phyloP scores from a whole-genome alignment of 805 yeast genomes.

The Candida arabinofermentans region DNA sequence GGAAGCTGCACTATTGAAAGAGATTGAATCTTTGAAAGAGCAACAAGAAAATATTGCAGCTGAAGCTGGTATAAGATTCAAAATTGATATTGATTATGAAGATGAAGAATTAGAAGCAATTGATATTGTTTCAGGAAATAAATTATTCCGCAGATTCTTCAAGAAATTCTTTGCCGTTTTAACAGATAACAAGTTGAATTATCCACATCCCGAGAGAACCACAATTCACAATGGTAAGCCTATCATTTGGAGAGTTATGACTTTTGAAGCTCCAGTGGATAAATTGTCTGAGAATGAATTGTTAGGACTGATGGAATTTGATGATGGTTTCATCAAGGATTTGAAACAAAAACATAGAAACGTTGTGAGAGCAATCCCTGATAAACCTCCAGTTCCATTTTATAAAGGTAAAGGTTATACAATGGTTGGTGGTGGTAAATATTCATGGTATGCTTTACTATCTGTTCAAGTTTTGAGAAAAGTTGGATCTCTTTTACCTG shows the following conservation, averaged over 20 bases:
- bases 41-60: not conserved
- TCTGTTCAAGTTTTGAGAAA: constrained; percentile 35
- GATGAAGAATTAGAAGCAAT: constrained; percentile 2
- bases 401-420: constrained; percentile 25
- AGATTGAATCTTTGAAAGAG: not conserved
- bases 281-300: constrained; percentile 5
- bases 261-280: constrained; percentile 13
- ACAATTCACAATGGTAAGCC: constrained; percentile 19
- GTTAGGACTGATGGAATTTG: constrained; percentile 1
- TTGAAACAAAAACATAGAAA: constrained; percentile 40
- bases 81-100: constrained; percentile 2
- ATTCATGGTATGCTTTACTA: constrained; percentile 32
- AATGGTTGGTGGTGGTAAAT: constrained; percentile 36
- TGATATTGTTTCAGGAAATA: constrained; percentile 4
- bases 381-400: constrained; percentile 24
- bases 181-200: constrained; percentile 4
- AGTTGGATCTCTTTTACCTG: constrained; percentile 35
- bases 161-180: constrained; percentile 9
- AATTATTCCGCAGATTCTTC: constrained; percentile 10
- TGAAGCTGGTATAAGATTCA: not conserved
- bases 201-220: constrained; percentile 18
- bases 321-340: constrained; percentile 35
- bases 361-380: constrained; percentile 44
- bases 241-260: constrained; percentile 19
- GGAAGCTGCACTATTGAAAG: not conserved